Base-by-base conservation (phyloP, 2,329 filamentous ascomycete genomes). In the Pseudocercospora crystallina region DNA sequence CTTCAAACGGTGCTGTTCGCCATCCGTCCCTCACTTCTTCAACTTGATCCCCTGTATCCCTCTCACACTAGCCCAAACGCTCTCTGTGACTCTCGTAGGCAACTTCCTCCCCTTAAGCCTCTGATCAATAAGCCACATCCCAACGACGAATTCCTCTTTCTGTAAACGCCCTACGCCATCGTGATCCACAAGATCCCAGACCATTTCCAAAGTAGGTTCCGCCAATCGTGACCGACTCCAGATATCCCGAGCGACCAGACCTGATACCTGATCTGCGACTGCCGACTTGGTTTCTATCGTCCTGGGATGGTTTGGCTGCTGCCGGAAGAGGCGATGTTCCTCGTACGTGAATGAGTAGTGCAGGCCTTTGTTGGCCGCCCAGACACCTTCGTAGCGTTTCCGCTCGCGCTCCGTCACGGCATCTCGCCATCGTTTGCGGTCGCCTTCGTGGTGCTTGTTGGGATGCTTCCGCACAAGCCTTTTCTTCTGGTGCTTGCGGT, bases 91-190 rank as follows among this genome's bases (percentile, higher is more conserved):
- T 61, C 80, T 81, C 11, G 79, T 73, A 0, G 89, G 89, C 14
- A 92, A 75, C 74, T 94, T 94, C 52, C 88, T 75, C 1, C 89
- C 89, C 58, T 86, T 83, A n/a, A 94, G 72, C 53, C 87, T 75
- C 75, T 91, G 87, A 67, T 94, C 89, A 32, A 94, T 81, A 42
- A 94, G 71, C 87, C 89, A 94, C 73, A 89, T 78, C 8, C 89
- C 89, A 1, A 92, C 87, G 0, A 94, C 86, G 67, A 94, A 94
- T 71, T 90, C 86, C 48, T 85, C 79, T 62, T 81, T 80, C 49
- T 73, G 75, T 47, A 94, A 70, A 58, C 79, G 73, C 1, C 85
- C 85, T 11, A 71, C 65, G 1, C 71, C 67, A 5, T 73, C 69
- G 1, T 77, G 71, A 63, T 87, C 86, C 8, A 92, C 88, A 13